Evolutionary conservation across 2,329 filamentous ascomycete species (phyloP), one percentile per base, ranked within the genome.

Genomic region (Podosphaera fusca): DNA sequence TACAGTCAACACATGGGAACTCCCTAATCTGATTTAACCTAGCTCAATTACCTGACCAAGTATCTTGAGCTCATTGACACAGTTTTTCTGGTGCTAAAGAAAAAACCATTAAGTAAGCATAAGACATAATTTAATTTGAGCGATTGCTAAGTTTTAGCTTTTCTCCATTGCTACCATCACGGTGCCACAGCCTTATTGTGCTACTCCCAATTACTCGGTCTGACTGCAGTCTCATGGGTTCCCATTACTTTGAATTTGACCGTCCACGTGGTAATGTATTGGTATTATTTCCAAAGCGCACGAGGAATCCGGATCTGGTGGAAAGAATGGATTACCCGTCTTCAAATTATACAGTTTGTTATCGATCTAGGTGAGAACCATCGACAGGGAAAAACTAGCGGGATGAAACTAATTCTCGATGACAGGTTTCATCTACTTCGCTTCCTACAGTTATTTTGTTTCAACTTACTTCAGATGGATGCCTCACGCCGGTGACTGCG

Each of bases 1-100:
- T 7, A 14, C 33, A 7, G 12, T 50, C 21, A 14, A 5, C 36
- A 1, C 1, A 29, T 21, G 29, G 12, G 3, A 73, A 69, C 87
- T 77, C 14, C 8, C 42, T n/a, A 21, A 50, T 6, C 10, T 2
- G 30, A 10, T 9, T 21, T 30, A 34, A 46, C 30, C 35, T 33
- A 66, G 64, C 45, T 66, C 33, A 66, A 64, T 47, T 66, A 66
- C 45, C 38, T 66, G 21, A 60, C 59, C 14, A 66, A 66, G 59
- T 66, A 66, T 46, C 50, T 66, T 30, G 64, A 66, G 56, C 50
- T 66, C 2, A 55, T 66, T 35, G 64, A 66, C 40, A 66, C 64
- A 2, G 59, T 63, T 7, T 66, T 66, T 38, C 52, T 66, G 45
- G 59, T 64, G 50, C 55, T 65, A 14, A 66, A 65, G 58, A 66